Evolutionary conservation across 2,329 filamentous ascomycete species (phyloP), one percentile per base, ranked within the genome.

Genomic region (Neophaeococcomyces mojaviensis): DNA sequence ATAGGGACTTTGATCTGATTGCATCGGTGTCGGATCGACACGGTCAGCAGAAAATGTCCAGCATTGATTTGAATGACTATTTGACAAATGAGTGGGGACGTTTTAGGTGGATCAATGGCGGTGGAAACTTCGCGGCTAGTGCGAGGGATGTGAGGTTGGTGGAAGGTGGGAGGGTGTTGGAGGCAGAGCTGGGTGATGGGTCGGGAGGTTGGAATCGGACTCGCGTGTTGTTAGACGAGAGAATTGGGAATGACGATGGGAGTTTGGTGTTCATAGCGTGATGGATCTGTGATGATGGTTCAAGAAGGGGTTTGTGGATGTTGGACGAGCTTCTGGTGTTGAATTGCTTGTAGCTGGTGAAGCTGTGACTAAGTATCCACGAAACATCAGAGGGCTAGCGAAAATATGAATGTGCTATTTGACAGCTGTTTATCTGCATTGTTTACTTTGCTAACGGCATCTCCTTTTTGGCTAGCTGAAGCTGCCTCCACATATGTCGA

Each of bases 231-330:
- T 49, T 69, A 52, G 61, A 68, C 54, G 65, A 68, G 52, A 55
- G 60, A 35, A 66, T 69, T 35, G 57, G 59, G 20, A 68, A 68
- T 49, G 56, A 62, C 15, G 54, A 68, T 46, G 65, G 65, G 3
- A 52, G 59, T 32, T 50, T 68, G 55, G 53, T 55, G 6, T 56
- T 52, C 20, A 38, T 57, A 28, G 41, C 40, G 15, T 54, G 44
- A 49, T 28, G 24, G 16, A 16, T n/a, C 8, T 20, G 37, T 6
- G 4, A 28, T 28, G 5, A 28, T 5, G 5, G 24, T 28, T 28
- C 24, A 28, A 28, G 10, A 5, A 28, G n/a, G n/a, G n/a, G n/a
- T n/a, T n/a, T n/a, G n/a, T n/a, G n/a, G n/a, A n/a, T n/a, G n/a
- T n/a, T n/a, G n/a, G n/a, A n/a, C n/a, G n/a, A n/a, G n/a, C n/a